Evolutionary conservation across 78 protist genomes (phyloP).

Genomic region (Dictyostelium brefeldianum): DNA sequence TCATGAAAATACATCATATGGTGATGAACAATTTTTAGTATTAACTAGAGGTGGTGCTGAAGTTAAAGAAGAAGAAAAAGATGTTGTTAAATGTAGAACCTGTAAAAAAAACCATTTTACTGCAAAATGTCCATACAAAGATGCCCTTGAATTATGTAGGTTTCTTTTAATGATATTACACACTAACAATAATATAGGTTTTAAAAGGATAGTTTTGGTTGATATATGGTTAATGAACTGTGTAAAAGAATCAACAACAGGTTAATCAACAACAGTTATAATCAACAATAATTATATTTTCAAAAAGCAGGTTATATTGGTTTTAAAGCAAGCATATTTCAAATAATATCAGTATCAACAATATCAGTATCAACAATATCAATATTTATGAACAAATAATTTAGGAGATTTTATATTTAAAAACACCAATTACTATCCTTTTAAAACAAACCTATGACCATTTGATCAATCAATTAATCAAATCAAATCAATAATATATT

Average conservation of each 20-base stretch:
- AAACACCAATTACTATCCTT: background rate
- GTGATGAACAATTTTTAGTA: conserved; percentile 68
- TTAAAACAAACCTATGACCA: background rate
- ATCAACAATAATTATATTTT: too few relatives aligned
- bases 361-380: too few relatives aligned
- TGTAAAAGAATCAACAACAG: too few relatives aligned
- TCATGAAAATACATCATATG: conserved; percentile 54
- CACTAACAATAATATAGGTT: background rate
- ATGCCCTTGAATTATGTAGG: conserved; percentile 54
- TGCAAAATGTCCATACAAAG: conserved; percentile 74
- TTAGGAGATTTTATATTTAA: too few relatives aligned
- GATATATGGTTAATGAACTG: too few relatives aligned
- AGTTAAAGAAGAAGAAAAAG: conserved; percentile 67
- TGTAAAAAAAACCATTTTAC: conserved; percentile 77
- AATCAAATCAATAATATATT: too few relatives aligned
- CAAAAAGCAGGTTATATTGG: too few relatives aligned
- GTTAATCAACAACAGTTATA: too few relatives aligned
- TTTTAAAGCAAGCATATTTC: too few relatives aligned
- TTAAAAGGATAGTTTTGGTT: background rate
- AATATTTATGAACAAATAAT: too few relatives aligned
- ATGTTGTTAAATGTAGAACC: conserved; percentile 58
- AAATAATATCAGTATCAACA: too few relatives aligned
- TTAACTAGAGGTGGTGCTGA: conserved; percentile 54
- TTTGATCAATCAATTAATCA: background rate
- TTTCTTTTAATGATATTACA: background rate